phyloP scores from a whole-genome alignment of 1,284 basidiomycete species.

The Leccinum griseonigrum region DNA sequence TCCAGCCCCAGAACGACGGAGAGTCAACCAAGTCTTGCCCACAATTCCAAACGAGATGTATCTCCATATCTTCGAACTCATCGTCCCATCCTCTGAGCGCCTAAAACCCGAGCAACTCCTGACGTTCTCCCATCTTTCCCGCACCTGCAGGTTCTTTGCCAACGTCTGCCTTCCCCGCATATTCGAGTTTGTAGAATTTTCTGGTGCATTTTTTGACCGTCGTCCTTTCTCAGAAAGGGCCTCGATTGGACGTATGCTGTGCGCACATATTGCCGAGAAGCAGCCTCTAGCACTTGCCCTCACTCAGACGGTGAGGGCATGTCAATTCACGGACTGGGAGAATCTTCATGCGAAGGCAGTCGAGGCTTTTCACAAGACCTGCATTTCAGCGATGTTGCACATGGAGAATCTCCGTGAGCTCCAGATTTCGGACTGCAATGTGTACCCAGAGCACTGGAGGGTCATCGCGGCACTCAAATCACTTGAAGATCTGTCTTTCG shows the following conservation, averaged over 20 bases:
- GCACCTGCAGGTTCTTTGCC: background rate
- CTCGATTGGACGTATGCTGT: background rate
- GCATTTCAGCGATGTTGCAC: background rate
- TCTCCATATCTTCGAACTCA: background rate
- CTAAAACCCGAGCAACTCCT: background rate
- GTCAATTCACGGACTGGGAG: background rate
- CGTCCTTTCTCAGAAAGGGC: background rate
- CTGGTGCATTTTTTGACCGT: too few relatives aligned
- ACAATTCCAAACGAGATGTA: too few relatives aligned
- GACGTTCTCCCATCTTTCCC: background rate
- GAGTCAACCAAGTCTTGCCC: too few relatives aligned
- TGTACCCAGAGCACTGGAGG: background rate
- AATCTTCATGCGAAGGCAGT: background rate
- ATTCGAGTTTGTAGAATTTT: background rate
- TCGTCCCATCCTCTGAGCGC: background rate
- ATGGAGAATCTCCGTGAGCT: background rate
- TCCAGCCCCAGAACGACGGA: too few relatives aligned
- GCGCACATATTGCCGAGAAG: background rate
- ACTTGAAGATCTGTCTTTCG: background rate
- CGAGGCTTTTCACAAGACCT: background rate
- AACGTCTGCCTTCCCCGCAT: background rate
- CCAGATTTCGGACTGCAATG: background rate
- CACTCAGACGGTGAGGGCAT: background rate
- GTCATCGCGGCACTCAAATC: background rate
- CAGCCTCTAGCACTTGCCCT: background rate